phyloP scores from a whole-genome alignment of 2,329 filamentous ascomycete species.

The Cladosporium velox region DNA sequence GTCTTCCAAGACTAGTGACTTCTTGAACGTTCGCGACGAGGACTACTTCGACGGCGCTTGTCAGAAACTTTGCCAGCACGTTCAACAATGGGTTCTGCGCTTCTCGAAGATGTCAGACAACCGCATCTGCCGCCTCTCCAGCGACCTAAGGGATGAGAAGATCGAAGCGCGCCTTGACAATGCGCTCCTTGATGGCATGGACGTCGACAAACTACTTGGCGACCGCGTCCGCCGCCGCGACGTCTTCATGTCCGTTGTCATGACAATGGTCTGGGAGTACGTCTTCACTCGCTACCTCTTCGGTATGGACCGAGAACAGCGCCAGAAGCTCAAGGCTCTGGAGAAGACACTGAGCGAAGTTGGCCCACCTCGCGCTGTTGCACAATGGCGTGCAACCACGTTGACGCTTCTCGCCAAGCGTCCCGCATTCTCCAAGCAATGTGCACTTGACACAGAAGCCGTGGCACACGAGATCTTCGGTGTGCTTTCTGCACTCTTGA shows the following conservation, averaged over 20 bases:
- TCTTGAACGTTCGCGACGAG: slow-evolving; percentile 80
- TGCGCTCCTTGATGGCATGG: slow-evolving; percentile 87
- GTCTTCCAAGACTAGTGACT: slow-evolving; percentile 62
- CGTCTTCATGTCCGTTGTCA: slow-evolving; percentile 97
- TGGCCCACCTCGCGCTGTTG: slow-evolving; percentile 83
- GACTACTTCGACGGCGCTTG: slow-evolving; percentile 95
- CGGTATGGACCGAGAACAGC: slow-evolving; percentile 96
- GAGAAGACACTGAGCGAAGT: slow-evolving; percentile 91
- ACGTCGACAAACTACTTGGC: slow-evolving; percentile 82
- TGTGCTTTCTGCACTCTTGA: slow-evolving; percentile 79
- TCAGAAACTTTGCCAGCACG: slow-evolving; percentile 90
- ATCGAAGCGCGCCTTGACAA: slow-evolving; percentile 94
- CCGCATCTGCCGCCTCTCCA: slow-evolving; percentile 78
- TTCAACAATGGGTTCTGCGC: slow-evolving; percentile 95
- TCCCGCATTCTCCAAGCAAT: slow-evolving; percentile 76
- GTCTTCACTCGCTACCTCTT: slow-evolving; percentile 98
- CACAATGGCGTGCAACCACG: slow-evolving; percentile 95
- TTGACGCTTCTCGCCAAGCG: slow-evolving; percentile 83
- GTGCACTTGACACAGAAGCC: slow-evolving; percentile 87
- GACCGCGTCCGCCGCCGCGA: slow-evolving; percentile 88
- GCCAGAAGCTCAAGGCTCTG: slow-evolving; percentile 93
- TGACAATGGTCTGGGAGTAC: slow-evolving; percentile 99
- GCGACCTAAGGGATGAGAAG: slow-evolving; percentile 86
- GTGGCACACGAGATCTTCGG: slow-evolving; percentile 90
- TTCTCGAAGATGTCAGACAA: slow-evolving; percentile 98